Evolutionary conservation across 371 early-diverging fungal species (phyloP), one percentile per base, ranked within the genome.

Genomic region (Mucor mucedo): DNA sequence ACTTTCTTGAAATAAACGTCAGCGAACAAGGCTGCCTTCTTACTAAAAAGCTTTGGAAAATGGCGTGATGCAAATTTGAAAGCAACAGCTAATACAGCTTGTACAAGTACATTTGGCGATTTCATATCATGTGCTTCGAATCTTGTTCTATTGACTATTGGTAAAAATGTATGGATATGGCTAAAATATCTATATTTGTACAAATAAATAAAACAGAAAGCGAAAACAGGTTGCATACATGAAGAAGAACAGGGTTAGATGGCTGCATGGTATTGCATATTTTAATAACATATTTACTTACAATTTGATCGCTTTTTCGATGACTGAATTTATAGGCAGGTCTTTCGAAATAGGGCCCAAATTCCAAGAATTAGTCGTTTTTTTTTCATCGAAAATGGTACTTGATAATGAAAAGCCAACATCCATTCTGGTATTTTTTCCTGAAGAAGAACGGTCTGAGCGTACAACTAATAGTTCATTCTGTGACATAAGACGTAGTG

Each of bases 161-260:
- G 88, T 4, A 85, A 60, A 54, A 83, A 79, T 7, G 79, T 73
- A 69, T 88, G 85, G n/a, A 85, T 70, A 62, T 82, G 80, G 49
- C 69, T 69, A 60, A 88, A 84, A 60, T 85, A 84, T 13, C 82
- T 82, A 70, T 69, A 63, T 65, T 57, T 58, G 59, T 63, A 63
- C 11, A 48, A 44, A 48, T 48, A 50, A 50, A 30, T 30, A 50
- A 50, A 27, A 50, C 32, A 50, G 28, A 50, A 50, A 30, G 21
- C 7, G 21, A 50, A 50, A 50, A 50, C 27, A 50, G 28, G 30
- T 9, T 9, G 50, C 28, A 50, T 50, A 28, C 48, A 48, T 48
- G 27, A 9, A 48, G 27, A 48, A 35, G 33, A 13, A 44, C 13
- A 44, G 44, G 44, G 44, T 27, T 50, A 11, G 11, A 13, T 50